phyloP scores from a whole-genome alignment of 345 rosid genomes.

The Passiflora organensis region DNA sequence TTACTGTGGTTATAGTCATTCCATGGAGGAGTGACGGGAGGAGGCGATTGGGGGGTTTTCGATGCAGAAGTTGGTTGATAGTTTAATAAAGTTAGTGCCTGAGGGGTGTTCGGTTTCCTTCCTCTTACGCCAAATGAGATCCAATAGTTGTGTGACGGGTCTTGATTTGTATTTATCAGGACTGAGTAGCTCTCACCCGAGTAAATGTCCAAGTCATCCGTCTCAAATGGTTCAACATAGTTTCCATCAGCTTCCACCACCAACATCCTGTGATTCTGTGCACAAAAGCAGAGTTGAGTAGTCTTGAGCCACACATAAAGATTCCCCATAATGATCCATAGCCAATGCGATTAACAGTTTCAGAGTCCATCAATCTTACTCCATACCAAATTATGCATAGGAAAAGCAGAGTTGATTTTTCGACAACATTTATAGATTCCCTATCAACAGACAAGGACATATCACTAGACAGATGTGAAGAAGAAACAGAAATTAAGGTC shows the following conservation, averaged over 20 bases:
- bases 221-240: constrained; percentile 56
- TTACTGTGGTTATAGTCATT: constrained; percentile 51
- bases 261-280: constrained; percentile 58
- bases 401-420: no score
- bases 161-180: constrained; percentile 47
- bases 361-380: no score
- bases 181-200: constrained; percentile 88
- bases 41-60: constrained; percentile 37
- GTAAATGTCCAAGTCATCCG: constrained; percentile 54
- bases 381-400: no score
- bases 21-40: constrained; percentile 63
- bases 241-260: constrained; percentile 96
- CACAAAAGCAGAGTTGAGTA: background rate
- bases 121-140: constrained; percentile 55
- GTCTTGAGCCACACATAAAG: background rate
- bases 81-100: constrained; percentile 50
- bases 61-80: constrained; percentile 40
- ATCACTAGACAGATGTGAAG: no score
- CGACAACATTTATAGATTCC: no score
- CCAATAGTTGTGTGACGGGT: constrained; percentile 48
- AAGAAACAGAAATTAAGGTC: no score
- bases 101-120: constrained; percentile 53
- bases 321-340: no score
- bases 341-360: no score
- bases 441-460: no score